Percentiles rank a stretch among this genome's conserved stretches.
Conservation (phyloP, 108 stramenopile genomes). For the Craspedostauros australis region DNA sequence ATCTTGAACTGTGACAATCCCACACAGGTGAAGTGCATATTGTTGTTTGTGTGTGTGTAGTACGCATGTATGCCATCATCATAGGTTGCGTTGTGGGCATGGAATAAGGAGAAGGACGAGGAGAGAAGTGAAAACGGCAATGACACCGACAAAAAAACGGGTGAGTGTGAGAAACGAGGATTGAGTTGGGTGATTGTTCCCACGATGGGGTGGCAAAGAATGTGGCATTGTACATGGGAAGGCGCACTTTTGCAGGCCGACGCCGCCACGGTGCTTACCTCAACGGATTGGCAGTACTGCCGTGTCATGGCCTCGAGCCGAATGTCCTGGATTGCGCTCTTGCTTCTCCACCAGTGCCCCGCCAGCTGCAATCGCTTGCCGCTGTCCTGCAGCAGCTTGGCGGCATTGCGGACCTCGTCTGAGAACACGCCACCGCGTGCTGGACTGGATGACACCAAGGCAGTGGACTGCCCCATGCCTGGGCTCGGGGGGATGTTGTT, state of each 20-base stretch:
- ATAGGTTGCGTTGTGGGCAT: not conserved
- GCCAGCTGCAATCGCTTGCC: conserved; percentile 50
- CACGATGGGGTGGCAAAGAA: not conserved
- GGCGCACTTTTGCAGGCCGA: not conserved
- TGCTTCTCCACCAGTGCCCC: conserved; percentile 43
- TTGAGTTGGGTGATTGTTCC: not conserved
- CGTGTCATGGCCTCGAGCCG: conserved; percentile 55
- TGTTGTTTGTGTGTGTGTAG: not conserved
- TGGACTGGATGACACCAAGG: conserved; percentile 4
- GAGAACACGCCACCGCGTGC: not conserved
- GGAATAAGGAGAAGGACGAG: not conserved
- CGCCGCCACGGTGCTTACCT: conserved; percentile 17
- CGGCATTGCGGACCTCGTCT: conserved; percentile 13
- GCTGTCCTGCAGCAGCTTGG: conserved; percentile 49
- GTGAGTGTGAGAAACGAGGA: not conserved
- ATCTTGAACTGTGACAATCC: conserved; percentile 32
- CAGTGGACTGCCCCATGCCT: not conserved
- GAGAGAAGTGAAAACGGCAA: not conserved
- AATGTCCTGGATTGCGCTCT: conserved; percentile 13
- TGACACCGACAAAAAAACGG: no score
- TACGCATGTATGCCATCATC: no score
- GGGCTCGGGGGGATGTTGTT: not conserved
- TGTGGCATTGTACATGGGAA: not conserved
- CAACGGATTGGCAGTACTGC: conserved; percentile 69
- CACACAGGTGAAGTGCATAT: not conserved